Percentiles rank a stretch among this genome's conserved stretches.
Evolutionary conservation across 129 eudicot species (phyloP).

Genomic region (Daucus carota): DH1_v3.0 NC_030389.2:4413501-4414000

Average conservation of each 20-base stretch:
- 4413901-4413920: background rate
- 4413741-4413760: conserved; percentile 78
- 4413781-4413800: conserved; percentile 49
- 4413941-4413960: background rate
- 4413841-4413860: conserved; percentile 39
- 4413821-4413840: conserved; percentile 30
- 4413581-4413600: conserved; percentile 42
- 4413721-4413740: conserved; percentile 78
- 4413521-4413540: background rate
- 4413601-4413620: conserved; percentile 73
- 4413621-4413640: conserved; percentile 58
- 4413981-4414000: background rate
- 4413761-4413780: conserved; percentile 70
- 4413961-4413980: background rate
- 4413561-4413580: conserved; percentile 19
- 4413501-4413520: background rate
- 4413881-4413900: background rate
- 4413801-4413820: conserved; percentile 28
- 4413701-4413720: conserved; percentile 56
- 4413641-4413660: conserved; percentile 59
- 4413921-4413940: background rate
- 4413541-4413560: background rate
- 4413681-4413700: conserved; percentile 43
- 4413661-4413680: conserved; percentile 61
- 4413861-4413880: background rate